A percentile compares a stretch with the other conserved stretches of the same genome.
phyloP scores from a whole-genome alignment of 1,284 basidiomycete species.

The Cystobasidium slooffiae region DNA sequence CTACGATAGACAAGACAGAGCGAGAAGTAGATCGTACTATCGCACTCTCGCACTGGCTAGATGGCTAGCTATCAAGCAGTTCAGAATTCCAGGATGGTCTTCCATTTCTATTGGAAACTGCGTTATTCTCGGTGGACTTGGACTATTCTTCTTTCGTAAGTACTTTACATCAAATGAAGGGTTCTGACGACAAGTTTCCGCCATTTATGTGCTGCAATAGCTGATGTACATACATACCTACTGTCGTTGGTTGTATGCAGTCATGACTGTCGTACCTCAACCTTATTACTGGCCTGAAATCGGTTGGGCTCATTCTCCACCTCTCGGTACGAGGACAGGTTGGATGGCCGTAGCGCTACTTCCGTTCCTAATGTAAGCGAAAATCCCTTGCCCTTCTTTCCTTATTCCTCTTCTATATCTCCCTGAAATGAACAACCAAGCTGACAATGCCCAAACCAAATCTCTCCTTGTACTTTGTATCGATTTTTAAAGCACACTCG shows the following conservation, averaged over 20 bases:
- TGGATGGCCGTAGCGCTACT: constrained; percentile 38
- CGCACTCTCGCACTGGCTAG: constrained; percentile 21
- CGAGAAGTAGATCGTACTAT: not conserved
- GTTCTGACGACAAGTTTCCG: not conserved
- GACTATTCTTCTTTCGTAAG: constrained; percentile 34
- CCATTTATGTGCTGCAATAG: not conserved
- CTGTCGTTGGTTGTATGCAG: constrained; percentile 2
- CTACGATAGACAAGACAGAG: not conserved
- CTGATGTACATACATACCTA: not conserved
- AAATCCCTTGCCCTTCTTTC: not conserved
- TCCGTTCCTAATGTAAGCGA: constrained; percentile 29
- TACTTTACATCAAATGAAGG: not conserved
- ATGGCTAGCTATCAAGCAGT: constrained; percentile 22
- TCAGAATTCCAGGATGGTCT: constrained; percentile 34
- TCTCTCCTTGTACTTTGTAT: not conserved
- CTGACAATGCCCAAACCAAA: not conserved
- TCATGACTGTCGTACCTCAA: constrained; percentile 29
- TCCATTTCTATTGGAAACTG: constrained; percentile 29
- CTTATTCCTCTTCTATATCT: not conserved
- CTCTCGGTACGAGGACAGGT: constrained; percentile 35
- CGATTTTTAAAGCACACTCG: constrained; percentile 4
- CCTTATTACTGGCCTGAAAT: constrained; percentile 43
- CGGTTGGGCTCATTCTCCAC: constrained; percentile 29
- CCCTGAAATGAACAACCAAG: too few species aligned
- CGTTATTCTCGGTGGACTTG: constrained; percentile 16